These are phyloP conservation scores for Ophiobolus disseminans DNA, from an alignment of 2,329 filamentous ascomycete species.

Conservation along the genomic window DNA sequence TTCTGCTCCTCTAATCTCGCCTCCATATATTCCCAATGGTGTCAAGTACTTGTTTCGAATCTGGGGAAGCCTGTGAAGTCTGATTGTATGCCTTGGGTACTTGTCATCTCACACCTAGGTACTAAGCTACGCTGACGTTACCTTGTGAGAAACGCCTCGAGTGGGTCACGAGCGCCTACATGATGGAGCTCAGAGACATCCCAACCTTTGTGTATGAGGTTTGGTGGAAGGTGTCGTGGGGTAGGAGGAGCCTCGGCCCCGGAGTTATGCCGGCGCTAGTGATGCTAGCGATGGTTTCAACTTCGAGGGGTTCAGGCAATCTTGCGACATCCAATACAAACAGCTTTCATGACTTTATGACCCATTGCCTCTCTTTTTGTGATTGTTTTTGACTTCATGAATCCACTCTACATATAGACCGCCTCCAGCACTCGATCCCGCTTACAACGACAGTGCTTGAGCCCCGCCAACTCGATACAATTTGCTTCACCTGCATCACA, in stretches of 20 bases:
- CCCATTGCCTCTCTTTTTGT: slow-evolving; percentile 35
- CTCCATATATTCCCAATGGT: too few species aligned
- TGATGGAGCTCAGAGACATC: too few species aligned
- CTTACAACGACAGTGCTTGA: slow-evolving; percentile 1
- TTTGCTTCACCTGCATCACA: too few species aligned
- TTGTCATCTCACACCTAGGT: too few species aligned
- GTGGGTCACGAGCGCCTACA: too few species aligned
- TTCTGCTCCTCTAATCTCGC: too few species aligned
- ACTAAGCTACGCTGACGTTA: too few species aligned
- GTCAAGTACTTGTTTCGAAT: too few species aligned
- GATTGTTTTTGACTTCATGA: slow-evolving; percentile 15
- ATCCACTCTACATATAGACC: slow-evolving; percentile 1
- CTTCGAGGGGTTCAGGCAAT: slow-evolving; percentile 16
- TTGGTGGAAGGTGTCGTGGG: neutral
- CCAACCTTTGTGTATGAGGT: neutral
- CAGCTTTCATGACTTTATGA: slow-evolving; percentile 41
- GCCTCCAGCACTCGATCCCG: neutral
- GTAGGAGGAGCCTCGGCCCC: slow-evolving; percentile 9
- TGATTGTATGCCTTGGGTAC: too few species aligned
- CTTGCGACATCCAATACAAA: slow-evolving; percentile 14
- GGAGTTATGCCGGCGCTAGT: slow-evolving; percentile 22
- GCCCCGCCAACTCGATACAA: neutral
- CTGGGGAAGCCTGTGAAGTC: too few species aligned
- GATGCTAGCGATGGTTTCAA: slow-evolving; percentile 18
- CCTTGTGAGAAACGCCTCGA: neutral